Percentiles rank a stretch among this genome's conserved stretches.
Evolutionary conservation across 2,329 filamentous ascomycete species (phyloP).

Genomic region (Trichothecium sympodiale): DNA sequence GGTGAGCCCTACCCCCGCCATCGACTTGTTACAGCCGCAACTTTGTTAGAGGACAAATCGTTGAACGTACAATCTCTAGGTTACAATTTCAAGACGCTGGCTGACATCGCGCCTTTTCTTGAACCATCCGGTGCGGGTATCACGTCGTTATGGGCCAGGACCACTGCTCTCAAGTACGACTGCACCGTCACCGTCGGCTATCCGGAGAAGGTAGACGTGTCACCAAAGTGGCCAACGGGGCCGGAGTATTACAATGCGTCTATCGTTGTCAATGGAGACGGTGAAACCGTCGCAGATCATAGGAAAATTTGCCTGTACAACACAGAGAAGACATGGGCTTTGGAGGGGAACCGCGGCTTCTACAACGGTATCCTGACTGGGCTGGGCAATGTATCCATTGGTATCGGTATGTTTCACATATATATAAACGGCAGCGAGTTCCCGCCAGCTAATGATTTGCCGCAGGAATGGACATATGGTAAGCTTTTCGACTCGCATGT

Average conservation of each 20-base stretch:
- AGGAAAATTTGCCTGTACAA: slow-evolving; percentile 48
- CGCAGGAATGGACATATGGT: slow-evolving; percentile 54
- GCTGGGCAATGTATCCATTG: slow-evolving; percentile 42
- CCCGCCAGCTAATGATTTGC: too few relatives aligned
- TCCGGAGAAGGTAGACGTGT: slow-evolving; percentile 53
- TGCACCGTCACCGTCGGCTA: slow-evolving; percentile 65
- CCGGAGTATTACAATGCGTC: slow-evolving; percentile 45
- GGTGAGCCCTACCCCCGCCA: slow-evolving; percentile 31
- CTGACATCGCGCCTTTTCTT: slow-evolving; percentile 57
- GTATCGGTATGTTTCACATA: slow-evolving; percentile 35
- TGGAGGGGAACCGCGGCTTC: slow-evolving; percentile 42
- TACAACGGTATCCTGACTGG: slow-evolving; percentile 31
- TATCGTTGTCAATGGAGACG: slow-evolving; percentile 44
- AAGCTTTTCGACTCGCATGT: too few relatives aligned
- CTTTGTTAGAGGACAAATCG: not conserved
- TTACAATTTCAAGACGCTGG: slow-evolving; percentile 65
- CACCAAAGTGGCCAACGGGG: slow-evolving; percentile 34
- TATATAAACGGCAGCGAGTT: not conserved
- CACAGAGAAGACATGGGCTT: slow-evolving; percentile 51
- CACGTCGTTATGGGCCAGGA: slow-evolving; percentile 60
- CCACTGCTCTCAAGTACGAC: slow-evolving; percentile 51
- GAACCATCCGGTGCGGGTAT: slow-evolving; percentile 57
- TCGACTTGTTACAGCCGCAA: not conserved
- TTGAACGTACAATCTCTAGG: slow-evolving; percentile 28
- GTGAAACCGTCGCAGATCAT: slow-evolving; percentile 51